A percentile compares a stretch with the other conserved stretches of the same genome.
Conservation (phyloP, 2,329 filamentous ascomycete species). For the Macrophomina phaseolina region DNA sequence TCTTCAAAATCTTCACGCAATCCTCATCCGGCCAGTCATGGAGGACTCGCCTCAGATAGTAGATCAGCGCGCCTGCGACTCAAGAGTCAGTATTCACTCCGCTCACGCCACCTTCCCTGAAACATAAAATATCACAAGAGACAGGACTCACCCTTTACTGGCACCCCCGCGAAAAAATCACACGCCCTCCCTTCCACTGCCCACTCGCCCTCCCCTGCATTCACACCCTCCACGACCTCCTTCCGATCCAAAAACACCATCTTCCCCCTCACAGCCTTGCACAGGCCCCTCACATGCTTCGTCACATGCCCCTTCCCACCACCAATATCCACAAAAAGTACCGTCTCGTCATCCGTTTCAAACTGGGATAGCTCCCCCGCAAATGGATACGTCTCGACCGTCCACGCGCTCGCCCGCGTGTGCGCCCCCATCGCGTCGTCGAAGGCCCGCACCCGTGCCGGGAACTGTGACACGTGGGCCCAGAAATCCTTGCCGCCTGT, state of each 20-base stretch:
- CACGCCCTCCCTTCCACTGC: slow-evolving; percentile 34
- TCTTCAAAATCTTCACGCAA: background rate
- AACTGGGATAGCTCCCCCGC: slow-evolving; percentile 12
- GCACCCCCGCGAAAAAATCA: slow-evolving; percentile 42
- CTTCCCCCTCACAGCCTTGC: slow-evolving; percentile 24
- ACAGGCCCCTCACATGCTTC: slow-evolving; percentile 21
- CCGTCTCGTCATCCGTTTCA: slow-evolving; percentile 6
- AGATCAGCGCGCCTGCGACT: background rate
- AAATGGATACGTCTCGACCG: slow-evolving; percentile 27
- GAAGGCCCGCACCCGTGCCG: slow-evolving; percentile 24
- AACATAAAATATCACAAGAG: too few relatives aligned
- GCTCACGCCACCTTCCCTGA: too few relatives aligned
- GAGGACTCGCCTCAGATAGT: background rate
- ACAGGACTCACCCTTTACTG: slow-evolving; percentile 32
- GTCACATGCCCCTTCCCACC: slow-evolving; percentile 30
- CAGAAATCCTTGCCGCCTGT: slow-evolving; percentile 27
- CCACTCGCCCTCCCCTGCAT: slow-evolving; percentile 28
- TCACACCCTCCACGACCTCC: slow-evolving; percentile 29
- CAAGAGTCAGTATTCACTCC: background rate
- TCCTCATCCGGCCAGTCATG: slow-evolving; percentile 8
- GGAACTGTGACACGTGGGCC: slow-evolving; percentile 22
- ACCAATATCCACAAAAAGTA: slow-evolving; percentile 30
- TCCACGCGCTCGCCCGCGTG: slow-evolving; percentile 22
- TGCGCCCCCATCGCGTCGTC: slow-evolving; percentile 30
- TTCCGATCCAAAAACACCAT: slow-evolving; percentile 38